These are phyloP conservation scores for Eucalyptus shirleyi DNA, from an alignment of 345 rosid genomes.

Conservation along the genomic window DNA sequence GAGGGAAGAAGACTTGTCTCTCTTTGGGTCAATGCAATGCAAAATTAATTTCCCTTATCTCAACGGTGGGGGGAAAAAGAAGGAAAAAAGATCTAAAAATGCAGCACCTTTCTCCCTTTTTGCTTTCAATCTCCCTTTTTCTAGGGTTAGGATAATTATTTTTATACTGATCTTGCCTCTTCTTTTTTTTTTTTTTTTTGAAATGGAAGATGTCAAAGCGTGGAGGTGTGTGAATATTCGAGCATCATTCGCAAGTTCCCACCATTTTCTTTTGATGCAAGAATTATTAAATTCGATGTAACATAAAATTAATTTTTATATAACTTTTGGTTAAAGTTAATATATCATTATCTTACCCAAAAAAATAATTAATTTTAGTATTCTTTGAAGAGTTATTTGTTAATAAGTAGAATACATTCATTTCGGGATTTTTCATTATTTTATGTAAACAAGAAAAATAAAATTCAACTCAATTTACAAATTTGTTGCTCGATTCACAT, in stretches of 20 bases:
- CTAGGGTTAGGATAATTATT: too few species aligned
- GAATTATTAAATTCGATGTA: neutral
- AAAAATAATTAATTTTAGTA: neutral
- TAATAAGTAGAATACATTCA: neutral
- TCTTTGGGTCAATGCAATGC: neutral
- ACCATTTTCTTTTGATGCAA: rapidly evolving
- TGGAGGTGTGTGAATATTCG: neutral
- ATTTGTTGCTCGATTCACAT: rapidly evolving
- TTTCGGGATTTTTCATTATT: rapidly evolving
- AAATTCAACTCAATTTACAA: neutral
- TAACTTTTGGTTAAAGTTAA: rapidly evolving
- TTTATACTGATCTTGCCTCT: too few species aligned
- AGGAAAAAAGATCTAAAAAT: too few species aligned
- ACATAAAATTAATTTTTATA: neutral
- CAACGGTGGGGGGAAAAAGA: too few species aligned
- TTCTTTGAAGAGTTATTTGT: rapidly evolving
- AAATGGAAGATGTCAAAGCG: rapidly evolving
- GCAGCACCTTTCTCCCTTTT: too few species aligned
- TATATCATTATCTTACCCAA: too few species aligned
- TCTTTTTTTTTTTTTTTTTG: rapidly evolving
- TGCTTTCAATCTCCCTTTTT: too few species aligned
- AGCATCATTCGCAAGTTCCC: neutral
- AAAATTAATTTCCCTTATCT: neutral
- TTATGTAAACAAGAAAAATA: neutral
- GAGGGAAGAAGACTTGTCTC: neutral